Base-by-base conservation (phyloP, 192 early-diverging fungal species). In the Rhizoclosmatium sp. region DNA sequence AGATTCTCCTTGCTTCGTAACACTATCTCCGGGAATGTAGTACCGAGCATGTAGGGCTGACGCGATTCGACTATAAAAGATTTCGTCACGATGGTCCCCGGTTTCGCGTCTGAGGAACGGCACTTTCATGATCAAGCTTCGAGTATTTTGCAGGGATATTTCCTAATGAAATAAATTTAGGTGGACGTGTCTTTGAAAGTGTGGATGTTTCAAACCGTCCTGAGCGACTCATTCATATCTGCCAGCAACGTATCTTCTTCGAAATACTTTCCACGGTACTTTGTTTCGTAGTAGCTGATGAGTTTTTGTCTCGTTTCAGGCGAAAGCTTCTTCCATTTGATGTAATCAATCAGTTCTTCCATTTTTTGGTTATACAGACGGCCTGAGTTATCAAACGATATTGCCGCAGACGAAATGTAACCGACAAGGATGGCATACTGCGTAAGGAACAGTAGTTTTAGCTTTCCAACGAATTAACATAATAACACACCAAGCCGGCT, bases 41-140 rank as follows among this genome's bases (percentile, higher is more conserved):
- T 75, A 80, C 10, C 58, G 7, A 5, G 64, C 12, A 19, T 31
- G 39, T 10, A 82, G 73, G 16, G 75, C 31, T 3, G 74, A 14
- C 4, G 79, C 69, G n/a, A 82, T 71, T 12, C 81, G 41, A 9
- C 81, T 64, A 47, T 78, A 31, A 59, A 65, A 82, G 3, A 59
- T 31, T 47, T 82, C 81, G 65, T 82, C 81, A n/a, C 80, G 16
- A 61, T 81, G 81, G 62, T 82, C 81, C 44, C 48, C 48, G 48
- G 58, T 41, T 7, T 66, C 21, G 2, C 81, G 9, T 45, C 75
- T 12, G 14, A 82, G 47, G 75, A 82, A 82, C 54, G 81, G 81
- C 39, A 83, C 81, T 19, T 83, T 40, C 46, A 39, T 44, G 7
- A 82, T 76, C 21, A 82, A 41, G 19, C 71, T 46, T 80, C 71